phyloP scores from a whole-genome alignment of 148 eudicot species.

The Camellia lanceoleosa region DNA sequence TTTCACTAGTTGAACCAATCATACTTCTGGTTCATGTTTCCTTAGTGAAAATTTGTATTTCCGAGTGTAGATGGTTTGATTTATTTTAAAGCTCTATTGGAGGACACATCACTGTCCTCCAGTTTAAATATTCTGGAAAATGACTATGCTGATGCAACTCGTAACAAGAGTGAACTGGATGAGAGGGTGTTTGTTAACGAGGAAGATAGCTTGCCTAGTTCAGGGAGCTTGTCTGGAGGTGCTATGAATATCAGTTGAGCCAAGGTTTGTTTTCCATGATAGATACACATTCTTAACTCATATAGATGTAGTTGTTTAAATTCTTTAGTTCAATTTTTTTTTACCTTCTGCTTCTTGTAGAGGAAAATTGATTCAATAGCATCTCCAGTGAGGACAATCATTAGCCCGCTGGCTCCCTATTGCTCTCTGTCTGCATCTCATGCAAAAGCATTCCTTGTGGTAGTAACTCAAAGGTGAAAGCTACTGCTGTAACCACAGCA shows the following conservation, averaged over 20 bases:
- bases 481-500: conserved; percentile 96
- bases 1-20: neutral
- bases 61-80: conserved; percentile 62
- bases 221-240: conserved; percentile 91
- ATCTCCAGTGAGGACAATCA: conserved; percentile 78
- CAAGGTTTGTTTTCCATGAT: conserved; percentile 49
- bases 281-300: neutral
- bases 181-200: conserved; percentile 78
- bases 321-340: neutral
- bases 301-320: neutral
- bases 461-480: conserved; percentile 39
- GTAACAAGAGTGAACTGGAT: conserved; percentile 71
- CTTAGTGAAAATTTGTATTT: conserved; percentile 1
- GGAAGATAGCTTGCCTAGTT: conserved; percentile 80
- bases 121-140: conserved; percentile 58
- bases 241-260: conserved; percentile 52
- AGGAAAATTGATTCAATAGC: conserved; percentile 59
- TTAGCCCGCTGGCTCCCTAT: conserved; percentile 67
- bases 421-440: conserved; percentile 58
- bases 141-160: conserved; percentile 71
- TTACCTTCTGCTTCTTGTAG: conserved; percentile 31
- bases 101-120: conserved; percentile 55
- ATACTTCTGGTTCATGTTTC: neutral
- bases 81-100: conserved; percentile 71
- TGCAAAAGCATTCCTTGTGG: conserved; percentile 32